Percentiles rank a stretch among this genome's conserved stretches.
Evolutionary conservation across 2,329 filamentous ascomycete species (phyloP).

Genomic region (Paraphoma chrysanthemicola): DNA sequence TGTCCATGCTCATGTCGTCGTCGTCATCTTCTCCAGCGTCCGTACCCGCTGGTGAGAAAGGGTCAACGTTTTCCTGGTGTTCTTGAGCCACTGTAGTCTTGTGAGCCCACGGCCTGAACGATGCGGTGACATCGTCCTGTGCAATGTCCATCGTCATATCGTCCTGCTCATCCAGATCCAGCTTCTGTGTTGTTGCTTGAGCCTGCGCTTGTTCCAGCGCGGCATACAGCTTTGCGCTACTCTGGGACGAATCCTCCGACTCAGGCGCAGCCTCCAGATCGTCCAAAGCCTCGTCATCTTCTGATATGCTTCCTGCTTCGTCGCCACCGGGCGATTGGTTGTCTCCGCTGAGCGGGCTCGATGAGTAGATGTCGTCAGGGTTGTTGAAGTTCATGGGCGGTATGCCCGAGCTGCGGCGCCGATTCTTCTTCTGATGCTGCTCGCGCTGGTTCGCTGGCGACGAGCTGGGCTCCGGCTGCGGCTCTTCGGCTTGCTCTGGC

Average conservation of each 20-base stretch:
- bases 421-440: conserved; percentile 65
- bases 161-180: conserved; percentile 64
- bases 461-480: conserved; percentile 63
- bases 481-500: conserved; percentile 66
- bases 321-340: conserved; percentile 49
- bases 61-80: conserved; percentile 60
- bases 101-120: conserved; percentile 75
- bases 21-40: conserved; percentile 52
- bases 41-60: conserved; percentile 56
- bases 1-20: conserved; percentile 89
- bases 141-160: conserved; percentile 61
- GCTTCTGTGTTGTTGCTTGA: conserved; percentile 75
- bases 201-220: conserved; percentile 77
- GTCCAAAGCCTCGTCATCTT: conserved; percentile 77
- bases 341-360: conserved; percentile 76
- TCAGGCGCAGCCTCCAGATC: conserved; percentile 61
- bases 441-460: conserved; percentile 72
- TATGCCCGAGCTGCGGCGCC: conserved; percentile 69
- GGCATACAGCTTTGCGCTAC: conserved; percentile 77
- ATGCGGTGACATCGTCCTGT: conserved; percentile 75
- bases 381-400: conserved; percentile 70
- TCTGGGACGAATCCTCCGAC: conserved; percentile 65
- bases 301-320: conserved; percentile 62
- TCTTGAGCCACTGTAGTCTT: conserved; percentile 53
- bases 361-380: conserved; percentile 71